phyloP scores from a whole-genome alignment of 305 asterid species.

The Fraxinus latifolia region DNA sequence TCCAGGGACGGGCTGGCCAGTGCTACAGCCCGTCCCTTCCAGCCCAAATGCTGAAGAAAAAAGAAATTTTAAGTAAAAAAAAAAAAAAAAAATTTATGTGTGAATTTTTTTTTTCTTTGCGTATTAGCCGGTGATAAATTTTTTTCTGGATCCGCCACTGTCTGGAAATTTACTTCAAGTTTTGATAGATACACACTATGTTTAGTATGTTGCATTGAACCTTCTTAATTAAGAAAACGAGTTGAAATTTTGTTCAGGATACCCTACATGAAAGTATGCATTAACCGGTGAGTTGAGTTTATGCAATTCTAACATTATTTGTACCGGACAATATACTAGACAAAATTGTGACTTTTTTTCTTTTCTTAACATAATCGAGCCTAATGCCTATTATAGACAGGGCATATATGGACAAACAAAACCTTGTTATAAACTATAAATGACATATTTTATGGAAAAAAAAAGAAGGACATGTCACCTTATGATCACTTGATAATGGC shows the following conservation, averaged over 20 bases:
- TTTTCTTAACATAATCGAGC: not conserved
- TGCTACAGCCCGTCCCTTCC: no score
- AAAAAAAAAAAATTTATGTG: no score
- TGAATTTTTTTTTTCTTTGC: no score
- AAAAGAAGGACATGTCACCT: constrained; percentile 27
- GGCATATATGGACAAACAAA: not conserved
- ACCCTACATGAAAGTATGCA: not conserved
- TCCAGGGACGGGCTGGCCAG: no score
- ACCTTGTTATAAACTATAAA: not conserved
- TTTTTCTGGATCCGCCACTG: no score
- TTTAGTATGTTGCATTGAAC: not conserved
- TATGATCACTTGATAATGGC: constrained; percentile 44
- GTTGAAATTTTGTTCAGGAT: not conserved
- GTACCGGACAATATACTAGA: not conserved
- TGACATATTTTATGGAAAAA: not conserved
- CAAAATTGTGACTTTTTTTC: not conserved
- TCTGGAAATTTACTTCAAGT: not conserved
- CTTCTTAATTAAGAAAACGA: not conserved
- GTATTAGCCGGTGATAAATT: no score
- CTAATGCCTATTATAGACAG: not conserved
- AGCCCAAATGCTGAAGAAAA: no score
- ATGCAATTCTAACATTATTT: not conserved
- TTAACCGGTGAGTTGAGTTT: no score
- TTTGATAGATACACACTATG: not conserved
- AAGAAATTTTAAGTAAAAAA: no score